phyloP scores from a whole-genome alignment of 495 filamentous ascomycete species.

The Astrocystis sublimbata region DNA sequence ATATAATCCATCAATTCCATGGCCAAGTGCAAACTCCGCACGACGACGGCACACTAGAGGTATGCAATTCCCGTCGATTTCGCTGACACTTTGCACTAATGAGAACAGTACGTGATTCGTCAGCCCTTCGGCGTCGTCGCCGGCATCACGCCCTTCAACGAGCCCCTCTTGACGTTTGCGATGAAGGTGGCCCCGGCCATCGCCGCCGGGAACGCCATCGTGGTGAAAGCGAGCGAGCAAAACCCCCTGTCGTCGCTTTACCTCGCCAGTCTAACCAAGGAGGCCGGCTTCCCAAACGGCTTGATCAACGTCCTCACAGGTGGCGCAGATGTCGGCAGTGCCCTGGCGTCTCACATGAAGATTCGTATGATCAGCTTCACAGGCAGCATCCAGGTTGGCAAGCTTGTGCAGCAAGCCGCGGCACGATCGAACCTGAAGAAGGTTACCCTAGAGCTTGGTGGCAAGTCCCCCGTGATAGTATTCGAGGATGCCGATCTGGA shows the following conservation, averaged over 20 bases:
- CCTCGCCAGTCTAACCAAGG: slow-evolving; percentile 51
- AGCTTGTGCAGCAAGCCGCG: slow-evolving; percentile 44
- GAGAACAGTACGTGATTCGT: slow-evolving; percentile 25
- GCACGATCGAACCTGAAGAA: slow-evolving; percentile 62
- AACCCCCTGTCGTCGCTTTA: slow-evolving; percentile 56
- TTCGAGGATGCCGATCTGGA: slow-evolving; percentile 72
- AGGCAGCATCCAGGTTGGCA: slow-evolving; percentile 51
- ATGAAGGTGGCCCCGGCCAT: slow-evolving; percentile 54
- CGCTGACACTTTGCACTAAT: no score
- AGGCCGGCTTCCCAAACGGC: slow-evolving; percentile 60
- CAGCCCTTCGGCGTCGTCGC: slow-evolving; percentile 41
- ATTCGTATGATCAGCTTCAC: slow-evolving; percentile 61
- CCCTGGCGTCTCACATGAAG: slow-evolving; percentile 52
- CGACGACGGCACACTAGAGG: slow-evolving; percentile 21
- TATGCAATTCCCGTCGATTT: slow-evolving; percentile 3
- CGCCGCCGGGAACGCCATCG: slow-evolving; percentile 53
- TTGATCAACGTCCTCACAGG: slow-evolving; percentile 61
- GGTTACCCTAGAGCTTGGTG: slow-evolving; percentile 80
- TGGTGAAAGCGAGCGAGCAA: slow-evolving; percentile 54
- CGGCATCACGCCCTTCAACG: slow-evolving; percentile 34
- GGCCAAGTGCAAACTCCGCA: slow-evolving; percentile 21
- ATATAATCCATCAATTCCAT: slow-evolving; percentile 13
- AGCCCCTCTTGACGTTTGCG: slow-evolving; percentile 52
- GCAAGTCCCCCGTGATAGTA: slow-evolving; percentile 72
- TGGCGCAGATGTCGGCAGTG: slow-evolving; percentile 52